Conservation (phyloP, 352 stramenopile species). For the Pythium brachiatum region DNA sequence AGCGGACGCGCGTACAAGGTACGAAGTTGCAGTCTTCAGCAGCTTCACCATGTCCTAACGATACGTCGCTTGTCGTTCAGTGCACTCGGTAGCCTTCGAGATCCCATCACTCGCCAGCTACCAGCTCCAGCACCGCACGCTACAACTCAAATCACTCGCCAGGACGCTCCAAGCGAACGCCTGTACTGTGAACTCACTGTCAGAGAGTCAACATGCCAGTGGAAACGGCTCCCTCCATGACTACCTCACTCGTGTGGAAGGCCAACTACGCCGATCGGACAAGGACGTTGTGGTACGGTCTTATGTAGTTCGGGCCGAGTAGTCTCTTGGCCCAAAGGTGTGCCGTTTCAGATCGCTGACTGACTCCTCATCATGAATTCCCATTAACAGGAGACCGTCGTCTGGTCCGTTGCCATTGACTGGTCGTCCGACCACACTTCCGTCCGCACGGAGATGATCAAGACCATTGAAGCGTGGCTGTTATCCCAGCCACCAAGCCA, state of each 20-base stretch:
- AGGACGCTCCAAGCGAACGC: slow-evolving; percentile 20
- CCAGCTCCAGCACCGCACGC: slow-evolving; percentile 3
- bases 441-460: background rate
- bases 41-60: too few relatives aligned
- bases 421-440: background rate
- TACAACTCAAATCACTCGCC: slow-evolving; percentile 9
- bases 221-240: background rate
- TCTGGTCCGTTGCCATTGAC: slow-evolving; percentile 15
- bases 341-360: too few relatives aligned
- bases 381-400: slow-evolving; percentile 14
- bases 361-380: background rate
- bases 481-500: slow-evolving; percentile 1
- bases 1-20: slow-evolving; percentile 14
- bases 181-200: background rate
- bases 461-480: background rate
- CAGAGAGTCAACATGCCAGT: background rate
- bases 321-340: too few relatives aligned
- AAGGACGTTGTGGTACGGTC: slow-evolving; percentile 19
- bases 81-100: background rate
- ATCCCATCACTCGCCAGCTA: slow-evolving; percentile 8
- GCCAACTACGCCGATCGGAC: background rate
- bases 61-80: background rate
- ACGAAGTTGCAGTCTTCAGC: too few relatives aligned
- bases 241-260: slow-evolving; percentile 4
- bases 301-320: too few relatives aligned